Conservation (phyloP, 2,329 filamentous ascomycete species). For the Xylariaceae sp. region DNA sequence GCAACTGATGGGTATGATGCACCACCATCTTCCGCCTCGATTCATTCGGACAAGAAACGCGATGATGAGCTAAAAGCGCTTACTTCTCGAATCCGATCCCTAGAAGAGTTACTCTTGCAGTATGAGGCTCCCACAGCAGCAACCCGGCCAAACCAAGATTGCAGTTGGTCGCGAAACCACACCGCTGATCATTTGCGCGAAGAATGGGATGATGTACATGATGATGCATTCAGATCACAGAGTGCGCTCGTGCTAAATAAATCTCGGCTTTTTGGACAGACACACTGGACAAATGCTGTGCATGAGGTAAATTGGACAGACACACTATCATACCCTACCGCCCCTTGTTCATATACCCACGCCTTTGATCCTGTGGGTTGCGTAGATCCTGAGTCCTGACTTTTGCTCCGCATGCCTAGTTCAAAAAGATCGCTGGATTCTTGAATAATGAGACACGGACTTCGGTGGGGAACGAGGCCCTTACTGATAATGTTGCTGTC, state of each 20-base stretch:
- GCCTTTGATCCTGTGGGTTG: slow-evolving; percentile 9
- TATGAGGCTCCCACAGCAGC: neutral
- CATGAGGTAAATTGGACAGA: slow-evolving; percentile 41
- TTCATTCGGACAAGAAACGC: too few species aligned
- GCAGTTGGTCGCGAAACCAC: neutral
- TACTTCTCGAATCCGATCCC: neutral
- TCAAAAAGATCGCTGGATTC: slow-evolving; percentile 7
- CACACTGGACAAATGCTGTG: slow-evolving; percentile 52
- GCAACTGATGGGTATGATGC: too few species aligned
- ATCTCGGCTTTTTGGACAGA: slow-evolving; percentile 52
- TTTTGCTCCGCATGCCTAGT: neutral
- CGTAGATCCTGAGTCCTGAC: neutral
- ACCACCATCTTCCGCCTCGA: too few species aligned
- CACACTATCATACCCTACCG: too few species aligned
- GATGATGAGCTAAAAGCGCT: neutral
- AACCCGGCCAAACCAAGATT: neutral
- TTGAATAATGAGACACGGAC: neutral
- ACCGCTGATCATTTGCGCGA: neutral
- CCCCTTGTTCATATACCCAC: too few species aligned
- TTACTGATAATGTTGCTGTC: neutral
- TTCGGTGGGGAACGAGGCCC: neutral
- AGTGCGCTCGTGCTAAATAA: slow-evolving; percentile 40
- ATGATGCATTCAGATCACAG: too few species aligned
- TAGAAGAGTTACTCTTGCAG: neutral
- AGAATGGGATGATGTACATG: neutral